Base-by-base conservation (phyloP, 495 filamentous ascomycete genomes). In the Aspergillus nidulans region DNA sequence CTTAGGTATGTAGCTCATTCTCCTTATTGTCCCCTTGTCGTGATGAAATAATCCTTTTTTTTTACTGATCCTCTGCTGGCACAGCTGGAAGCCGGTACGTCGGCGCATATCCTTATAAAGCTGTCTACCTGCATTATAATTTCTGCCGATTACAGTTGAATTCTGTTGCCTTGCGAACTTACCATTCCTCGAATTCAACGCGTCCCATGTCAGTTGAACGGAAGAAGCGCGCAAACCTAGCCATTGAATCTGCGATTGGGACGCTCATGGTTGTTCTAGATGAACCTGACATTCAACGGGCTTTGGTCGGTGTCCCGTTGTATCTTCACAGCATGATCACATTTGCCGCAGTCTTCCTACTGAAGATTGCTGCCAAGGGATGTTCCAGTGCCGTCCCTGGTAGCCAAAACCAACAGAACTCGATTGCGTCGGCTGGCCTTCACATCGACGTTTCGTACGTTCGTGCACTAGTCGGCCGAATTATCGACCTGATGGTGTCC, bases 281-380 rank as follows among this genome's bases (percentile, higher is more conserved):
- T 8, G 78, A 80, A 52, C 66, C 66, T n/a, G 78, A 81, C 49
- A 76, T 82, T 16, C 75, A 78, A 42, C 61, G 63, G 15, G 72
- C 72, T 8, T 63, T 82, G 41, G 76, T 80, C 38, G 80, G 78
- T 10, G 74, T 80, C 4, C 78, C 79, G 21, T 60, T 78, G 13
- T 82, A 81, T 55, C 69, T 80, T 10, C 76, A 81, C 64, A 77
- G 76, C 55, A 82, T 81, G 78, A 81, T 81, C 45, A 78, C 78
- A 0, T 81, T 80, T 57, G 80, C 80, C 1, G 74, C 72, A 7
- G 78, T 82, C 3, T 82, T 82, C 48, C 59, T 82, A 3, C 58
- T 82, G 26, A 82, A 82, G 52, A 76, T 81, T 24, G 72, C 72
- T 7, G 75, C 65, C 44, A 78, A 78, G 45, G 57, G 64, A 23